Evolutionary conservation across 768 basidiomycete species (phyloP).

Genomic region (Tremella fuciformis): DNA sequence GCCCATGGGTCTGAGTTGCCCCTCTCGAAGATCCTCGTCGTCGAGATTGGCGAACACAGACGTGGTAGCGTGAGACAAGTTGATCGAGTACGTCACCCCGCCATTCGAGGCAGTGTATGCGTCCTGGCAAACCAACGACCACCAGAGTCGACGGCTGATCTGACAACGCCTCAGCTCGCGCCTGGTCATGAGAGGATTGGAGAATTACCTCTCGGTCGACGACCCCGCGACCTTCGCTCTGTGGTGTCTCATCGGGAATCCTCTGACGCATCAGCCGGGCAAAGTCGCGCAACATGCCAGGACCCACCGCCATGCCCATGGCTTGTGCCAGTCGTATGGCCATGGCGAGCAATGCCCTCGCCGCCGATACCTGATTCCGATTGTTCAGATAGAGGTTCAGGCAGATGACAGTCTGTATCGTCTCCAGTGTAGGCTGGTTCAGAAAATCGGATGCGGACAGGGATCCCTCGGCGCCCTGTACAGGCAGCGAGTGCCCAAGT

Average conservation of each 20-base stretch:
- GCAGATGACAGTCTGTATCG: conserved; percentile 24
- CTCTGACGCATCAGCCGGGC: too few species aligned
- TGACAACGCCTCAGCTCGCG: too few species aligned
- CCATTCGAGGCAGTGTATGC: conserved; percentile 23
- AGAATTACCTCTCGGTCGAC: too few species aligned
- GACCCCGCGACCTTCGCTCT: too few species aligned
- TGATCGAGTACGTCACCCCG: conserved; percentile 22
- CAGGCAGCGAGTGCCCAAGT: too few species aligned
- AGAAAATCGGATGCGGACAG: conserved; percentile 22
- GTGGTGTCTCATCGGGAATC: too few species aligned
- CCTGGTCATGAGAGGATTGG: too few species aligned
- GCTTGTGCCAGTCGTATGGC: conserved; percentile 22
- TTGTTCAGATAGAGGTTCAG: conserved; percentile 27
- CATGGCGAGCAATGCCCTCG: conserved; percentile 13
- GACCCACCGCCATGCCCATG: conserved; percentile 14
- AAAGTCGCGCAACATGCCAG: too few species aligned
- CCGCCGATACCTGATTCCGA: conserved; percentile 16
- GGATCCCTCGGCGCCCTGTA: conserved; percentile 18
- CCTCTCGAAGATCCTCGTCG: conserved; percentile 18
- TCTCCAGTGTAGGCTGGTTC: conserved; percentile 16
- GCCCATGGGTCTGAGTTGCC: conserved; percentile 2
- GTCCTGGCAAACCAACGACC: conserved; percentile 22
- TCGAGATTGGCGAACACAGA: conserved; percentile 21
- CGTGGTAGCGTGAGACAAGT: conserved; percentile 19
- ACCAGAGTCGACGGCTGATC: conserved; percentile 20